Evolutionary conservation across 1,284 basidiomycete genomes (phyloP), one percentile per base, ranked within the genome.

Genomic region (Trichosporon sp.): DNA sequence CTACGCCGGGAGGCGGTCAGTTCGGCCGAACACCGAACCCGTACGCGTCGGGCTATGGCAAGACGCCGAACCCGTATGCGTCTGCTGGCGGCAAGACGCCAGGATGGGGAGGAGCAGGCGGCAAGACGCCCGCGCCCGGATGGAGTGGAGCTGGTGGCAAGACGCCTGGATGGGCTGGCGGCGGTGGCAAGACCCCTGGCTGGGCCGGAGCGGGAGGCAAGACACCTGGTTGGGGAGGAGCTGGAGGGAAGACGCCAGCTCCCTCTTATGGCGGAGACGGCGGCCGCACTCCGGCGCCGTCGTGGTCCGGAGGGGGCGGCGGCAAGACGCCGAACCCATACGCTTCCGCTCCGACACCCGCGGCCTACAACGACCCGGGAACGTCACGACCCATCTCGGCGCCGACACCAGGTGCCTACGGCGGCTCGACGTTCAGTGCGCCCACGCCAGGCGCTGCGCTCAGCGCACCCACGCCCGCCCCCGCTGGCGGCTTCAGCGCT

Each of bases 51-150:
- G 83, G 84, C 57, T 81, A 81, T 60, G 65, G 77, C 62, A 71
- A 69, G 59, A 91, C 89, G 16, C 89, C 89, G 4, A 90, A 90
- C 77, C 88, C 89, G 0, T 89, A 89, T 69, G 84, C 83, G 1
- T 83, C 81, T 13, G 82, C 84, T 57, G 60, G 64, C 23, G 65
- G 68, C 25, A 80, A 81, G 59, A 86, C 86, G 2, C 83, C 85
- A 1, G 84, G 84, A 8, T 86, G 85, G 84, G 84, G 81, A 69
- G 83, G 82, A 2, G 80, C 80, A n/a, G 83, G 84, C 16, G 69
- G 69, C 23, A 80, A 82, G 58, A 86, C 86, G 2, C 83, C 85
- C 1, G 84, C 49, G 83, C 11, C 86, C 85, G 84, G 84, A 80
- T 69, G 83, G 82, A 3, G 79, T 80, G 70, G 69, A 60, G 64